Evolutionary conservation across 441 rosid species (phyloP).

Genomic region (Pelargonium myrrhifolium): DNA sequence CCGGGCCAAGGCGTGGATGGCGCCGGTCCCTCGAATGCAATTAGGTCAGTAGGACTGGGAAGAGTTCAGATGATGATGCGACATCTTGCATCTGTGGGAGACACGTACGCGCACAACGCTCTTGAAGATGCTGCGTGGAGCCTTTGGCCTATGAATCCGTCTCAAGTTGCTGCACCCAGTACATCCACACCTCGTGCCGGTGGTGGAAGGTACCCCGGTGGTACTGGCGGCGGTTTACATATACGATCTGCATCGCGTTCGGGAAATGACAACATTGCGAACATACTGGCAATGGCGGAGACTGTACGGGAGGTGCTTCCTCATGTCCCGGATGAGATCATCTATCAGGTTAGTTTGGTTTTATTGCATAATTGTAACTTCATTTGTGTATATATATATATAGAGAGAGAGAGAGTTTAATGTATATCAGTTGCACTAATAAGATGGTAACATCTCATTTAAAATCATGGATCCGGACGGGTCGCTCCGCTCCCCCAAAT

Average conservation of each 20-base stretch:
- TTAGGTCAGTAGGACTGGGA: slow-evolving; percentile 70
- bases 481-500: too few relatives aligned
- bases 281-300: slow-evolving; percentile 85
- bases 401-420: too few relatives aligned
- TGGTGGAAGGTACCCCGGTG: slow-evolving; percentile 42
- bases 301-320: slow-evolving; percentile 93
- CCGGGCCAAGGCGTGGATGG: slow-evolving; percentile 71
- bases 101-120: slow-evolving; percentile 83
- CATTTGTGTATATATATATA: too few relatives aligned
- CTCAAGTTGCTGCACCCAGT: slow-evolving; percentile 64
- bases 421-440: too few relatives aligned
- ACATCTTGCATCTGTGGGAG: slow-evolving; percentile 94
- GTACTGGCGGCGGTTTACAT: slow-evolving; percentile 54
- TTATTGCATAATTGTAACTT: slow-evolving; percentile 1
- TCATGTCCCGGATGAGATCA: slow-evolving; percentile 79
- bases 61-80: slow-evolving; percentile 99
- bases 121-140: slow-evolving; percentile 85
- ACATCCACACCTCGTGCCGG: slow-evolving; percentile 39
- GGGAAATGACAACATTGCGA: slow-evolving; percentile 52
- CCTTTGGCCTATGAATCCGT: slow-evolving; percentile 71
- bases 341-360: slow-evolving; percentile 56
- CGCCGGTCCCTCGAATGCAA: slow-evolving; percentile 77
- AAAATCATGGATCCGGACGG: too few relatives aligned
- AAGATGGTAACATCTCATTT: too few relatives aligned
- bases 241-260: slow-evolving; percentile 45